These are phyloP conservation scores for Penicillium soppii DNA, from an alignment of 495 filamentous ascomycete species.

Conservation along the genomic window DNA sequence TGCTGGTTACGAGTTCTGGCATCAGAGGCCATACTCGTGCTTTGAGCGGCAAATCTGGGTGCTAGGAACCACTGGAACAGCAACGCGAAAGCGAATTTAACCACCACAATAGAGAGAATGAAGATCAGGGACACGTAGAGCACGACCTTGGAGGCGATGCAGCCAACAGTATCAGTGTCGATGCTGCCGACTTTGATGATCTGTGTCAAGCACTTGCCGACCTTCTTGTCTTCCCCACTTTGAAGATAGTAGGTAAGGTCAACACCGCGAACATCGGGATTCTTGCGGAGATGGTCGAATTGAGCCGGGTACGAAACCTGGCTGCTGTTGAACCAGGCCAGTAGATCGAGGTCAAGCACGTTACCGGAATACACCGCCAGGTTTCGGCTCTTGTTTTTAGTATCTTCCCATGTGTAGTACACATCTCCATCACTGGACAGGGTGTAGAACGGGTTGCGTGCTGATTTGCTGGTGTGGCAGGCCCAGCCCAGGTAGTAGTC, in stretches of 20 bases:
- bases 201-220: constrained; percentile 83
- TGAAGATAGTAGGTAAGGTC: constrained; percentile 90
- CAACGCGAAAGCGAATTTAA: constrained; percentile 87
- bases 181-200: constrained; percentile 95
- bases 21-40: constrained; percentile 68
- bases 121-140: constrained; percentile 92
- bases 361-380: constrained; percentile 90
- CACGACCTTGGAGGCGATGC: constrained; percentile 95
- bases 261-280: constrained; percentile 74
- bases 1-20: constrained; percentile 80
- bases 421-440: constrained; percentile 66
- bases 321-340: constrained; percentile 83
- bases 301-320: constrained; percentile 76
- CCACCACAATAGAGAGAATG: constrained; percentile 83
- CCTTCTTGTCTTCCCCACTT: constrained; percentile 67
- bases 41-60: constrained; percentile 73
- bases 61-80: constrained; percentile 95
- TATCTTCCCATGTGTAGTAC: constrained; percentile 94
- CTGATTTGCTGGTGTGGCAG: constrained; percentile 76
- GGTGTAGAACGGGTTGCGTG: constrained; percentile 72
- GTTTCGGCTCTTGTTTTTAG: constrained; percentile 84
- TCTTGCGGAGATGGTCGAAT: constrained; percentile 78
- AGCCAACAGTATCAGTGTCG: constrained; percentile 94
- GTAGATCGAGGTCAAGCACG: constrained; percentile 88
- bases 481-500: constrained; percentile 77